A percentile compares a stretch with the other conserved stretches of the same genome.
Conservation (phyloP, 2,329 filamentous ascomycete genomes). For the Rhynchosporium agropyri region DNA sequence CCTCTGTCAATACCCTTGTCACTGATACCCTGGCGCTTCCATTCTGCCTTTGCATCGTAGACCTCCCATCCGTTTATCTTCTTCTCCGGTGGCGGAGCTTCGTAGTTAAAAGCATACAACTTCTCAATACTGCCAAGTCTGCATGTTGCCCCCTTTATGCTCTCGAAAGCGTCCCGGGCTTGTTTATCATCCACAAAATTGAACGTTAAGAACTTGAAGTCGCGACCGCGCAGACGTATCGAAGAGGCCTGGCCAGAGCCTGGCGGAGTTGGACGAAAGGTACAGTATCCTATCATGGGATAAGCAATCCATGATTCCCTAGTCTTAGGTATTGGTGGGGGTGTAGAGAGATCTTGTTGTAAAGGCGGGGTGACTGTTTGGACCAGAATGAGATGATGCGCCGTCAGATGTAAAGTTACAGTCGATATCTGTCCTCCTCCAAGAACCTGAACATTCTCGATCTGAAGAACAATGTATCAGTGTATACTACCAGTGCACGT, state of each 20-base stretch:
- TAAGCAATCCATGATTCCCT: constrained; percentile 92
- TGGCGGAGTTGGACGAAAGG: constrained; percentile 72
- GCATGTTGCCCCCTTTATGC: constrained; percentile 78
- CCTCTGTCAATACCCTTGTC: constrained; percentile 63
- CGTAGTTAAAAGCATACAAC: constrained; percentile 87
- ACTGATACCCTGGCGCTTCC: constrained; percentile 83
- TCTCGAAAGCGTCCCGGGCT: constrained; percentile 85
- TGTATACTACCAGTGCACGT: background rate
- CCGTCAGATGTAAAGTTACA: constrained; percentile 62
- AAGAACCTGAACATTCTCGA: constrained; percentile 64
- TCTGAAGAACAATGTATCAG: constrained; percentile 44
- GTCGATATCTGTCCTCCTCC: constrained; percentile 58
- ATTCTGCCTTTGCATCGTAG: constrained; percentile 86
- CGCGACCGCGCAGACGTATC: constrained; percentile 85
- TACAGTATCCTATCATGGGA: constrained; percentile 84
- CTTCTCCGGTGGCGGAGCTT: constrained; percentile 72
- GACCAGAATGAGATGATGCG: constrained; percentile 58
- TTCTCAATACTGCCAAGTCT: constrained; percentile 82
- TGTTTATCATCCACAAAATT: constrained; percentile 75
- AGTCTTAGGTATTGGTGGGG: constrained; percentile 48
- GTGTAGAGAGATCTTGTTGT: constrained; percentile 37
- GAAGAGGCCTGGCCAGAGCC: constrained; percentile 73
- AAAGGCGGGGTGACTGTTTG: constrained; percentile 38
- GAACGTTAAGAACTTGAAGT: constrained; percentile 93
- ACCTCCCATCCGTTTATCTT: constrained; percentile 78